These are phyloP conservation scores for Strobilomyces dryophilus DNA, from an alignment of 768 basidiomycete species.

Conservation along the genomic window DNA sequence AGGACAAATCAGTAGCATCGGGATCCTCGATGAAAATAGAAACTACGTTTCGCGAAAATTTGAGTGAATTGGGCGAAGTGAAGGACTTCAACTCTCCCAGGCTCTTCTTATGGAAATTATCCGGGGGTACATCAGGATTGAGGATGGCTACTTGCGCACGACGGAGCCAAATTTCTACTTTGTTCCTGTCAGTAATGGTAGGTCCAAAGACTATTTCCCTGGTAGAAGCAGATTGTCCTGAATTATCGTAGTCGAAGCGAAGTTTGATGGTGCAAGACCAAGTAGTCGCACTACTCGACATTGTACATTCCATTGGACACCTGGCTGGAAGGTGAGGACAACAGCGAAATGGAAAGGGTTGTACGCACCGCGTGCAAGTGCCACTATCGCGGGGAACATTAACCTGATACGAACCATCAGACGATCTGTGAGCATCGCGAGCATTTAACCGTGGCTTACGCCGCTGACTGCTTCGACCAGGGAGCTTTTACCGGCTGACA, in stretches of 20 bases:
- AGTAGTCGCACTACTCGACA: constrained; percentile 35
- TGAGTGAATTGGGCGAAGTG: constrained; percentile 22
- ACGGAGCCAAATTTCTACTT: constrained; percentile 41
- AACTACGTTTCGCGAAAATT: constrained; percentile 51
- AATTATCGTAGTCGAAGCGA: constrained; percentile 29
- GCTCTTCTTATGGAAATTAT: constrained; percentile 22
- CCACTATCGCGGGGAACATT: constrained; percentile 59
- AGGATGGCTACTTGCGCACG: constrained; percentile 46
- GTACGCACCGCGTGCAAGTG: constrained; percentile 50
- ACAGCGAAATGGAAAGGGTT: neutral
- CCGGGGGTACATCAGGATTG: constrained; percentile 18
- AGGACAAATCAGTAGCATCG: constrained; percentile 43
- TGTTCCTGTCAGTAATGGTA: constrained; percentile 24
- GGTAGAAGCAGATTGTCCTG: constrained; percentile 22
- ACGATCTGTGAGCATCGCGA: neutral
- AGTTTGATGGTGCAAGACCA: constrained; percentile 48
- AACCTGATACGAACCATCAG: constrained; percentile 36
- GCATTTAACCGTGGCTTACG: constrained; percentile 29
- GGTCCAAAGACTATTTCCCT: constrained; percentile 28
- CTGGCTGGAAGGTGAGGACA: constrained; percentile 23
- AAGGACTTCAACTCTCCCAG: constrained; percentile 23
- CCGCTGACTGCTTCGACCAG: constrained; percentile 55
- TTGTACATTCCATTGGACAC: constrained; percentile 51
- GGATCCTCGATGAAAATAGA: constrained; percentile 44
- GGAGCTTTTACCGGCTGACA: constrained; percentile 55